A percentile compares a stretch with the other conserved stretches of the same genome.
These are phyloP conservation scores for Pouteria glomerata DNA, from an alignment of 148 eudicot genomes.

Conservation along the genomic window DNA sequence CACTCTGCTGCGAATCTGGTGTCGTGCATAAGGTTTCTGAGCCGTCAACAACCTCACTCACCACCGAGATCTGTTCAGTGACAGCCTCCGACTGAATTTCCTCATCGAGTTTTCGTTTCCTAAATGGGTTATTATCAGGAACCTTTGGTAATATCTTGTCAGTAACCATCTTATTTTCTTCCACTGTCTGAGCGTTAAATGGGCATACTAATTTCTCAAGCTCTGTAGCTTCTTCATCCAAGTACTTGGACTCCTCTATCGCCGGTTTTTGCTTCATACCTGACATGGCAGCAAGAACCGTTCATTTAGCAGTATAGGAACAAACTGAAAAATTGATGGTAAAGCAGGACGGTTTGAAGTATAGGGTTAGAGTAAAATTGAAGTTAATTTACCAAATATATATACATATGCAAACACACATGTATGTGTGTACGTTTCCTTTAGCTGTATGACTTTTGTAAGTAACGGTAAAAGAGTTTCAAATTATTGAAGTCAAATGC, in stretches of 20 bases:
- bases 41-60: constrained; percentile 40
- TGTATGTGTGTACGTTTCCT: background rate
- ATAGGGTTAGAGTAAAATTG: no score
- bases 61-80: constrained; percentile 27
- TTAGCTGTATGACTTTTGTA: background rate
- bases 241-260: constrained; percentile 30
- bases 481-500: no score
- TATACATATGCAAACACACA: no score
- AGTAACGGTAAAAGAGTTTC: background rate
- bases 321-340: no score
- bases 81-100: constrained; percentile 21
- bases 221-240: constrained; percentile 38
- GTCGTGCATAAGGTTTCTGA: constrained; percentile 15
- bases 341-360: no score
- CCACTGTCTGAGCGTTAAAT: background rate
- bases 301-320: background rate
- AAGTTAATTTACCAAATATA: no score
- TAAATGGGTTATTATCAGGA: constrained; percentile 58
- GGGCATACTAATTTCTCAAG: constrained; percentile 39
- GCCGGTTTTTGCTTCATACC: constrained; percentile 19
- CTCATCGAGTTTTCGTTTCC: constrained; percentile 34
- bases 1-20: constrained; percentile 42
- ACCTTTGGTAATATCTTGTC: constrained; percentile 17
- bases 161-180: constrained; percentile 18
- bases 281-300: constrained; percentile 9